Conservation (phyloP, 345 rosid species). For the Conringia planisiliqua region DNA sequence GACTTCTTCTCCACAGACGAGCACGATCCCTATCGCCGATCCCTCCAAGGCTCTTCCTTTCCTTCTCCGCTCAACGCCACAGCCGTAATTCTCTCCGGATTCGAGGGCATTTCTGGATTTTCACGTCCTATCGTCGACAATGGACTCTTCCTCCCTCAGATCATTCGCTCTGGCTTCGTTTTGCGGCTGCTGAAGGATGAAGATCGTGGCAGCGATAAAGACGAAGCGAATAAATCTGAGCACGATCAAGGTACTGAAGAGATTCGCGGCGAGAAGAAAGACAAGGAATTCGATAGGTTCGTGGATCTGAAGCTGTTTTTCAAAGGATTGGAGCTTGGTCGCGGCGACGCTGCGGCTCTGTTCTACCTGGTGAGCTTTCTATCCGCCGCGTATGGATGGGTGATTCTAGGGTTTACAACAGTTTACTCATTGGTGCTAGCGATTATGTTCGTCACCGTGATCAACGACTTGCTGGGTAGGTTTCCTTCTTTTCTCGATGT, state of each 20-base stretch:
- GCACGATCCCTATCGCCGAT: slow-evolving; percentile 47
- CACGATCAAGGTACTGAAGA: slow-evolving; percentile 15
- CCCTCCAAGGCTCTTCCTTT: slow-evolving; percentile 38
- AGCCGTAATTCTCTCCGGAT: slow-evolving; percentile 47
- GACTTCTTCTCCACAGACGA: slow-evolving; percentile 79
- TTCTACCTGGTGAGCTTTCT: slow-evolving; percentile 67
- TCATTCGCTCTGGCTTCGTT: slow-evolving; percentile 52
- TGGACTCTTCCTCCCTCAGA: slow-evolving; percentile 51
- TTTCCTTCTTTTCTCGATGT: slow-evolving; percentile 49
- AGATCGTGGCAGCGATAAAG: neutral
- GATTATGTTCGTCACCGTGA: slow-evolving; percentile 62
- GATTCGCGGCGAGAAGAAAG: slow-evolving; percentile 24
- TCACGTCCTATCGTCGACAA: slow-evolving; percentile 50
- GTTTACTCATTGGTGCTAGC: slow-evolving; percentile 80
- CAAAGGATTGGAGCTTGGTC: slow-evolving; percentile 68
- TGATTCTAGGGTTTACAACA: slow-evolving; percentile 78
- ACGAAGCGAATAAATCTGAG: slow-evolving; percentile 20
- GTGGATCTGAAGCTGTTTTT: slow-evolving; percentile 59
- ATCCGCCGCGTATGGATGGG: slow-evolving; percentile 92
- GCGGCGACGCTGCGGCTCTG: slow-evolving; percentile 65
- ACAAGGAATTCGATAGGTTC: slow-evolving; percentile 40
- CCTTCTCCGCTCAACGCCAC: slow-evolving; percentile 55
- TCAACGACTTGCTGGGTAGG: slow-evolving; percentile 64
- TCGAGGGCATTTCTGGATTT: slow-evolving; percentile 51
- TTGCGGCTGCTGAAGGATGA: slow-evolving; percentile 36